These are phyloP conservation scores for Alnus rubra DNA, from an alignment of 306 rosid species.

Conservation along the genomic window DNA sequence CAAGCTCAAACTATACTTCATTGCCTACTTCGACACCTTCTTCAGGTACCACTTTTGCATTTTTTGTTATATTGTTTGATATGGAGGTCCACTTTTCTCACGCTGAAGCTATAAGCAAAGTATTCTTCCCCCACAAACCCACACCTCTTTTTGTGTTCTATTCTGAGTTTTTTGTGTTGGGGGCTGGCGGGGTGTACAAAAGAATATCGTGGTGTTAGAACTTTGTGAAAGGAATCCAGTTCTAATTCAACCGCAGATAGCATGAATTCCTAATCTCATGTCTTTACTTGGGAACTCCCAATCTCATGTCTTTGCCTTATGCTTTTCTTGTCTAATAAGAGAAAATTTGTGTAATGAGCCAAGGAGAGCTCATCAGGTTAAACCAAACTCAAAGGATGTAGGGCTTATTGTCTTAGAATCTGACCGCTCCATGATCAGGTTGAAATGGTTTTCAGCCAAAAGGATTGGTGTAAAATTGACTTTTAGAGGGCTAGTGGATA, in stretches of 20 bases:
- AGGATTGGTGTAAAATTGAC: background rate
- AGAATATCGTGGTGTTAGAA: background rate
- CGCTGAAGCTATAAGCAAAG: background rate
- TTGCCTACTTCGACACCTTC: slow-evolving; percentile 91
- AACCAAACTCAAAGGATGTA: background rate
- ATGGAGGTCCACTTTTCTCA: background rate
- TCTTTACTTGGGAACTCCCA: background rate
- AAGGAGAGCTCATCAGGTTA: background rate
- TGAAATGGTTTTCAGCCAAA: background rate
- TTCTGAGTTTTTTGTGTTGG: background rate
- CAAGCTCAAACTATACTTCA: slow-evolving; percentile 98
- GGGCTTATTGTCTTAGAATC: background rate
- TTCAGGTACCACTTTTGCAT: slow-evolving; percentile 65
- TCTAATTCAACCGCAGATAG: background rate
- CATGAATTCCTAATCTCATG: background rate
- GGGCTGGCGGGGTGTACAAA: background rate
- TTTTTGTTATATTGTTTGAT: background rate
- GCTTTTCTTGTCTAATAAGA: background rate
- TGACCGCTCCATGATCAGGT: background rate
- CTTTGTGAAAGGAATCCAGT: background rate
- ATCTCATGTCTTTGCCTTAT: slow-evolving; percentile 18
- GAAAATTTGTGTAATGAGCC: background rate
- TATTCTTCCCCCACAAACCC: background rate
- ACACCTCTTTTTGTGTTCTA: background rate
- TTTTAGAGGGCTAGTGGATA: background rate